phyloP scores from a whole-genome alignment of 2,329 filamentous ascomycete species.

The Trichoderma atrobrunneum region DNA sequence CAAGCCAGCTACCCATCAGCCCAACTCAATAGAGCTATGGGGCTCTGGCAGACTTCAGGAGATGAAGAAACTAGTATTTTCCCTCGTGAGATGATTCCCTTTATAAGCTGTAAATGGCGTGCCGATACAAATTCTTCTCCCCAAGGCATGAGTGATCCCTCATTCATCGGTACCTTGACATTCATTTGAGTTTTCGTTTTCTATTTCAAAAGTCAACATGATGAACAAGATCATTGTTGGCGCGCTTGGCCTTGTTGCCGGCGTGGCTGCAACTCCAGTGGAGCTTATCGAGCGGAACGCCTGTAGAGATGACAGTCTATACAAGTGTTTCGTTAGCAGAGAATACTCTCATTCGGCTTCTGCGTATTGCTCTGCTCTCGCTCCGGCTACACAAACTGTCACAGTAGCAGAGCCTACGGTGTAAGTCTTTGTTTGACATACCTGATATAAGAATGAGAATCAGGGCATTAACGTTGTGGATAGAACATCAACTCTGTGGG shows the following conservation, averaged over 20 bases:
- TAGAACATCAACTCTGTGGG: slow-evolving; percentile 22
- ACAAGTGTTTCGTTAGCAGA: slow-evolving; percentile 25
- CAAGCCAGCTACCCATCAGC: background rate
- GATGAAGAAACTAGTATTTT: background rate
- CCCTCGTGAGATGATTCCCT: background rate
- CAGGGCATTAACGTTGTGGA: background rate
- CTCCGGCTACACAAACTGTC: slow-evolving; percentile 22
- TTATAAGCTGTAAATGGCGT: background rate
- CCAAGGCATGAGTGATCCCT: background rate
- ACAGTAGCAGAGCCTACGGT: slow-evolving; percentile 21
- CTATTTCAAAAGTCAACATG: background rate
- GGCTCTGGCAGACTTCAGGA: background rate
- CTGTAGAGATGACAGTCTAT: slow-evolving; percentile 26
- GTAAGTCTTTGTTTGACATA: background rate
- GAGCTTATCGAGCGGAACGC: slow-evolving; percentile 16
- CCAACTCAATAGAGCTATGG: background rate
- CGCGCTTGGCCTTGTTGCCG: slow-evolving; percentile 13
- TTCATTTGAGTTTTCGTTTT: background rate
- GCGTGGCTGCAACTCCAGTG: slow-evolving; percentile 14
- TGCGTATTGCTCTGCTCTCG: slow-evolving; percentile 23
- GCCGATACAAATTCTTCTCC: background rate
- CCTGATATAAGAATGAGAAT: background rate
- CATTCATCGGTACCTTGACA: background rate
- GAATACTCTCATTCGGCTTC: slow-evolving; percentile 24
- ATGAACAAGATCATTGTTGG: background rate